Base-by-base conservation (phyloP, 108 stramenopile genomes). In the Fragilaria crotonensis region DNA sequence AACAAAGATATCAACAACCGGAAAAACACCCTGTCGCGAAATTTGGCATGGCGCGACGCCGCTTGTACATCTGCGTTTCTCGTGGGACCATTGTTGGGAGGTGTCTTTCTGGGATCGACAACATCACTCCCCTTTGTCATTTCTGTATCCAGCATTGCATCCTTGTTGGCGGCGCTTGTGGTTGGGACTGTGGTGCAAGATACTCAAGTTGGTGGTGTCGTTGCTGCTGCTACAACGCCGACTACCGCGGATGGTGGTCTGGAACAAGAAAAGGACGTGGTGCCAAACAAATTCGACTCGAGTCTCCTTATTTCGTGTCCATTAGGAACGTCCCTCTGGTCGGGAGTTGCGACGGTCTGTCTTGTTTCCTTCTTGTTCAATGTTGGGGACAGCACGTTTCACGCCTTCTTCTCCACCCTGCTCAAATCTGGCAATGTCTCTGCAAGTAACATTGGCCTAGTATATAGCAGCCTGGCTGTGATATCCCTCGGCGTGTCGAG, bases 391-490 rank as follows among this genome's bases (percentile, higher is more conserved):
- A 74, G 79, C 48, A 79, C 81, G 33, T 89, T 84, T 48, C 80
- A 83, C 59, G 87, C 87, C 50, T 89, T 89, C 63, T 84, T 80
- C 49, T 80, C 87, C 4, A 77, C 81, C 4, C 55, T 89, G 0
- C 52, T 84, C 1, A 78, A 78, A 30, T 54, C 82, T 31, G 52
- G 76, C 31, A 55, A 60, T 20, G 55, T 85, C 25, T 69, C 66
- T 33, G 71, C 87, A 5, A 62, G 61, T 54, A 59, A 66, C 26
- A 77, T 89, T 30, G 87, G 87, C 5, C 33, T 85, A 50, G 55
- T 79, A 23, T 85, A 78, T 46, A 89, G 83, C 33, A 49, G 63
- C 5, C 70, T 85, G 48, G 87, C 87, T n/a, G 67, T 80, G 54
- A 29, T 89, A 27, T 80, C 79, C 30, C 83, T 89, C 63, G 33